Conservation (phyloP, 768 basidiomycete genomes). For the Hemileccinum impolitum region DNA sequence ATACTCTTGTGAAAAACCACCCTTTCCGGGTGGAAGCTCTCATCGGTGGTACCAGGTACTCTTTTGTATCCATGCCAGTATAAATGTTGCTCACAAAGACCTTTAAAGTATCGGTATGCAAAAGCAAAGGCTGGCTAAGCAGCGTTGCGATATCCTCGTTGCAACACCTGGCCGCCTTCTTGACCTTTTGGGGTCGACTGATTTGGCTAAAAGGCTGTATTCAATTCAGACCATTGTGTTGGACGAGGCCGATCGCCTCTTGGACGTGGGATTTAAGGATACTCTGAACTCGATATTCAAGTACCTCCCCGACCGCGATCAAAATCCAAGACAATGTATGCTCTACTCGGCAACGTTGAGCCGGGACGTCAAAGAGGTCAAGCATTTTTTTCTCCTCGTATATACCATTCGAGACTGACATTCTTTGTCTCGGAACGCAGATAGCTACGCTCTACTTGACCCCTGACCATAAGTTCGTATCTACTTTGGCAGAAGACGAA, state of each 20-base stretch:
- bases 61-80: not conserved
- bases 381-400: conserved; percentile 1
- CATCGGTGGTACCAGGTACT: conserved; percentile 55
- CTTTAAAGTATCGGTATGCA: conserved; percentile 21
- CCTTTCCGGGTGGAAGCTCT: conserved; percentile 43
- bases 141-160: conserved; percentile 53
- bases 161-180: conserved; percentile 76
- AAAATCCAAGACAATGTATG: conserved; percentile 61
- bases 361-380: conserved; percentile 56
- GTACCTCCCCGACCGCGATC: conserved; percentile 39
- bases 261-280: conserved; percentile 70
- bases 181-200: conserved; percentile 57
- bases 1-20: conserved; percentile 39
- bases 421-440: conserved; percentile 4
- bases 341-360: conserved; percentile 76
- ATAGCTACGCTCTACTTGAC: conserved; percentile 28
- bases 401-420: not conserved
- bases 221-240: conserved; percentile 49
- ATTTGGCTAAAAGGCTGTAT: conserved; percentile 35
- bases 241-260: conserved; percentile 72
- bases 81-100: conserved; percentile 1
- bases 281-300: conserved; percentile 62
- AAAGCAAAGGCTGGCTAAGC: conserved; percentile 24
- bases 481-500: conserved; percentile 56
- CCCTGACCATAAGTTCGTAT: conserved; percentile 43